These are phyloP conservation scores for Aristolochia contorta DNA, from an alignment of 164 flowering plant genomes.

Conservation along the genomic window DNA sequence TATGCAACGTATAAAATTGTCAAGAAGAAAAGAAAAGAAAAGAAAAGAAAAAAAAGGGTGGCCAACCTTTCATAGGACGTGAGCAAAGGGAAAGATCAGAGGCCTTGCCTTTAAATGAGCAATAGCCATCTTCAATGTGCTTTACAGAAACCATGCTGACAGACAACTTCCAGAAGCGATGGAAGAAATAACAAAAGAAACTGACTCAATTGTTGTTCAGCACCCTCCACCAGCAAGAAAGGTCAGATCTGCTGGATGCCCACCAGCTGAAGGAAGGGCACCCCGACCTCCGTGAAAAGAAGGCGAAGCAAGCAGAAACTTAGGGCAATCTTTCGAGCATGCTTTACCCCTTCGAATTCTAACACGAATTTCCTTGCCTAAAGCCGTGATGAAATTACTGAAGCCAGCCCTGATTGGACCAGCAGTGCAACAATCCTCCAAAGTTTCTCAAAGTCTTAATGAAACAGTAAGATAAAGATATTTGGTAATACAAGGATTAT, in stretches of 20 bases:
- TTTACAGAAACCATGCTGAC: conserved; percentile 19
- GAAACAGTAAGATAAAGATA: too few species aligned
- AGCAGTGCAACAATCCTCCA: conserved; percentile 8
- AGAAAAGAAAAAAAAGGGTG: background rate
- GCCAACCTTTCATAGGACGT: conserved; percentile 14
- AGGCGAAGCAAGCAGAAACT: conserved; percentile 33
- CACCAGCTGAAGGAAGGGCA: conserved; percentile 42
- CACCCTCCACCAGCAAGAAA: conserved; percentile 38
- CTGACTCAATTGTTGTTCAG: background rate
- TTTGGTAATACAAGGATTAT: too few species aligned
- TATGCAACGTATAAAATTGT: background rate
- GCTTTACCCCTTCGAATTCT: conserved; percentile 20
- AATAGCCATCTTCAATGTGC: conserved; percentile 17
- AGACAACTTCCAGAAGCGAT: background rate
- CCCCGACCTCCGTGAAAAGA: conserved; percentile 38
- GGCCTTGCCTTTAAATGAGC: conserved; percentile 6
- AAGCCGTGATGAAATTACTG: conserved; percentile 23
- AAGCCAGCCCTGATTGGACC: conserved; percentile 35
- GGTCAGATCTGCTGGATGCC: conserved; percentile 36
- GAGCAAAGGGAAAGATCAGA: conserved; percentile 11
- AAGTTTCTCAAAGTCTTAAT: background rate
- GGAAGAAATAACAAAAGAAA: background rate
- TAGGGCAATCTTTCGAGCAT: conserved; percentile 19
- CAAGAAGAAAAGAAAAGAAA: too few species aligned
- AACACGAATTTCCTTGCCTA: conserved; percentile 15